Evolutionary conservation across 345 rosid genomes (phyloP), one percentile per base, ranked within the genome.

Genomic region (Lepidium africanum): DNA sequence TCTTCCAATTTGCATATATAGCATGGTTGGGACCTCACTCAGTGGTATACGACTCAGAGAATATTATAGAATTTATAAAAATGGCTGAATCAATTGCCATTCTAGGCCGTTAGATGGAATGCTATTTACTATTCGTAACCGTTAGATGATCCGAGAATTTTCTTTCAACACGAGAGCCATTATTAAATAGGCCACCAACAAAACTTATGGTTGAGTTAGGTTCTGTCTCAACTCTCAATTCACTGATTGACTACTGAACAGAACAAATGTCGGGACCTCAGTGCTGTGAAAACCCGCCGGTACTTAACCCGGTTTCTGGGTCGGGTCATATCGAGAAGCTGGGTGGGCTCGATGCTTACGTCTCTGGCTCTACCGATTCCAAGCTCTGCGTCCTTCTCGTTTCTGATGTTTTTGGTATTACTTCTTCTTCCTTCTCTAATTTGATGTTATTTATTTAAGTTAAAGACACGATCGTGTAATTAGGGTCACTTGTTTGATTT

Each of bases 211-310:
- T 56, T 30, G 71, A 21, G 47, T 21, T 33, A 49, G 66, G 46
- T 72, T n/a, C 13, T 14, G 60, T 35, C 19, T 21, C 2, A 1
- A 30, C 7, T 37, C 11, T 54, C 13, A 62, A 6, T 11, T 63
- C 50, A 15, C 60, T 47, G 35, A n/a, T 32, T 41, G 33, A 27
- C 33, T 10, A 10, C 32, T 21, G 32, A 38, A 42, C 15, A 69
- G 2, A 35, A 46, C 19, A 50, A 5, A 87, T 86, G 98, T 81
- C 85, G 14, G 84, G 85, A 41, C 81, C 87, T 64, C 86, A 90
- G 81, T 90, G 98, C 81, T 83, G 87, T 15, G 74, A 75, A 58
- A 86, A 85, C 79, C 96, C 98, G 43, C 96, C 93, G 49, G 72
- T 51, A 36, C 68, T 76, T 7, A 74, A 80, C 71, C 78, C 88